Base-by-base conservation (phyloP, 2,329 filamentous ascomycete species). In the Graphium sp. region DNA sequence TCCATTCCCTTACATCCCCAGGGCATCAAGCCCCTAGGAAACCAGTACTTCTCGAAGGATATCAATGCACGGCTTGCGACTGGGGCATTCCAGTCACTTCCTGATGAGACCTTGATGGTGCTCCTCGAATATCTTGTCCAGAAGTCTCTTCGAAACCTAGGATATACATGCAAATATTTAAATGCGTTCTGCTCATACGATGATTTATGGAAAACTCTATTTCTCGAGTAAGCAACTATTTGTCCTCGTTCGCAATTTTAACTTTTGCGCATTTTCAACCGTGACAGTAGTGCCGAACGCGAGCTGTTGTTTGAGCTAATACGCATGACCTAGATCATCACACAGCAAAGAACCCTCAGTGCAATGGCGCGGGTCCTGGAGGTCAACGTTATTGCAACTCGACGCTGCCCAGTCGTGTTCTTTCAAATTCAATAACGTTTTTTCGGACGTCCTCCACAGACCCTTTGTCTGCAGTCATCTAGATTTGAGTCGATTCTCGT, bases 401-500 rank as follows among this genome's bases (percentile, higher is more conserved):
- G 58, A 66, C 26, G 61, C 70, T 21, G 58, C 52, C 9, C 56
- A 92, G 20, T 65, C 78, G 39, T 93, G 85, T 52, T n/a, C n/a
- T n/a, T n/a, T n/a, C n/a, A n/a, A n/a, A n/a, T n/a, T n/a, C n/a
- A 64, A 64, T 29, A 70, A 74, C 41, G 71, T 95, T 29, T 95
- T 81, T 50, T 94, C 87, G 10, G 87, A 98, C 50, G 74, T 80
- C 6, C 62, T 95, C 15, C 82, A 94, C 50, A 71, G 85, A 7
- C 87, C 87, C 0, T 95, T 91, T 48, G 76, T 81, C 39, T 95
- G 87, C 55, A 78, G 82, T 25, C 71, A 92, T 44, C 73, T 84
- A 17, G 52, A 66, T 2, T 54, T 92, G 22, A 48, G 56, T 6
- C 66, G 68, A 3, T 93, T 76, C 47, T 64, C 71, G 7, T 59